Base-by-base conservation (phyloP, 1,139 yeast genomes). In the Magnusiomyces ingens region DNA sequence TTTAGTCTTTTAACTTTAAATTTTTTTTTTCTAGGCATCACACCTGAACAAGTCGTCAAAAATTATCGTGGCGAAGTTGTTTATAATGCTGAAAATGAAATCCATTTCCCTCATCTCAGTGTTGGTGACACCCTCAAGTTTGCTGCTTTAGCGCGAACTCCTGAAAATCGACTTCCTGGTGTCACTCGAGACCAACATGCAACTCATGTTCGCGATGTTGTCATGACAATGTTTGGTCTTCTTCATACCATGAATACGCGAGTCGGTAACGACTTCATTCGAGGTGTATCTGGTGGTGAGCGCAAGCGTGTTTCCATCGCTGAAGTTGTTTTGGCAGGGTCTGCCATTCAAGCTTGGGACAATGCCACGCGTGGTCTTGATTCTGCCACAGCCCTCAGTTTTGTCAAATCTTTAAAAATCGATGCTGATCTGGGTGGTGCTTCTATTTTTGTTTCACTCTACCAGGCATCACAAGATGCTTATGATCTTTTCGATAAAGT, bases 271-370 rank as follows among this genome's bases (percentile, higher is more conserved):
- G 88, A 84, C 62, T 78, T 76, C 55, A 77, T 84, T 47, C 77
- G 91, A 63, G 94, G 94, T 69, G 87, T 85, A 37, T 84, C 91
- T 48, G 94, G 94, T 62, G 93, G 94, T 71, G 91, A 85, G 70
- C 76, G 93, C 62, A 85, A 85, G 70, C 81, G 93, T 70, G 93
- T 85, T 21, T 83, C 90, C 3, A 82, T 85, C 62, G 87, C 87
- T 32, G 89, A 84, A 65, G 82, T 79, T 3, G 71, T 81, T 41
- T 72, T 81, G n/a, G 73, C 81, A 52, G 81, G 83, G 35, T 80
- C 85, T 12, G 74, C 81, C 48, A 67, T 83, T 51, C 85, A 82
- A 64, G 81, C 86, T 68, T 83, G 86, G 82, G 90, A 84, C 70
- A 84, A 84, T 67, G 81, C 88, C 26, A 84, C 90, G 2, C 76